Percentiles rank a stretch among this genome's conserved stretches.
Evolutionary conservation across 2,329 filamentous ascomycete species (phyloP).

Genomic region (Botrytis squamosa): DNA sequence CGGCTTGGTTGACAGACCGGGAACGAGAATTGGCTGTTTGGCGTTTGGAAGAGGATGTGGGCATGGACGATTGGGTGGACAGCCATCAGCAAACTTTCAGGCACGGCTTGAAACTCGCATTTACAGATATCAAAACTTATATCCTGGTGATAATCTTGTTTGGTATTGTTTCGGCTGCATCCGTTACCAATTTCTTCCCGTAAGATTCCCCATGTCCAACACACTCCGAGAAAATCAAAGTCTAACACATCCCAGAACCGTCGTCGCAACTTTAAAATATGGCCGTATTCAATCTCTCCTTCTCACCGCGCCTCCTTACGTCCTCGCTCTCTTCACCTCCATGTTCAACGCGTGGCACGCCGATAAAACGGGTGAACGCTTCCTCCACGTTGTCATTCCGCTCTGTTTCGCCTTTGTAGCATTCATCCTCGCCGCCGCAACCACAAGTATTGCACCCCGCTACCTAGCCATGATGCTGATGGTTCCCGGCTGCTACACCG

Average conservation of each 20-base stretch:
- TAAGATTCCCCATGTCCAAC: slow-evolving; percentile 40
- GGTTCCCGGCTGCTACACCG: slow-evolving; percentile 61
- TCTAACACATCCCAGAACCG: slow-evolving; percentile 49
- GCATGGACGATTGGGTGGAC: slow-evolving; percentile 35
- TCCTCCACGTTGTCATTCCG: slow-evolving; percentile 64
- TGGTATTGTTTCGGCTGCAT: slow-evolving; percentile 55
- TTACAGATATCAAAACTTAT: slow-evolving; percentile 53
- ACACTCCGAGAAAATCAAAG: background rate
- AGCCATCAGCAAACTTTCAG: slow-evolving; percentile 21
- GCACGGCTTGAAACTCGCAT: slow-evolving; percentile 51
- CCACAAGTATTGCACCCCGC: slow-evolving; percentile 57
- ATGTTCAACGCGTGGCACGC: slow-evolving; percentile 68
- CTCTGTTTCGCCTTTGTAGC: slow-evolving; percentile 60
- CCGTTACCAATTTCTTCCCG: slow-evolving; percentile 68
- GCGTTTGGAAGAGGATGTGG: slow-evolving; percentile 61
- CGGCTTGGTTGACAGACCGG: slow-evolving; percentile 55
- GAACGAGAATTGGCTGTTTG: slow-evolving; percentile 58
- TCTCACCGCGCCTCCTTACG: slow-evolving; percentile 64
- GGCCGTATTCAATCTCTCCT: slow-evolving; percentile 58
- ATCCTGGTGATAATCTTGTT: slow-evolving; percentile 45
- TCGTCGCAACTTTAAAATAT: slow-evolving; percentile 68
- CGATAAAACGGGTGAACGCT: slow-evolving; percentile 69
- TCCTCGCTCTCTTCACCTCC: slow-evolving; percentile 59
- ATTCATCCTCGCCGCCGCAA: slow-evolving; percentile 68
- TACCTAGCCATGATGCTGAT: slow-evolving; percentile 75